Evolutionary conservation across 2,329 filamentous ascomycete genomes (phyloP).

Genomic region (Fusarium austroafricanum): DNA sequence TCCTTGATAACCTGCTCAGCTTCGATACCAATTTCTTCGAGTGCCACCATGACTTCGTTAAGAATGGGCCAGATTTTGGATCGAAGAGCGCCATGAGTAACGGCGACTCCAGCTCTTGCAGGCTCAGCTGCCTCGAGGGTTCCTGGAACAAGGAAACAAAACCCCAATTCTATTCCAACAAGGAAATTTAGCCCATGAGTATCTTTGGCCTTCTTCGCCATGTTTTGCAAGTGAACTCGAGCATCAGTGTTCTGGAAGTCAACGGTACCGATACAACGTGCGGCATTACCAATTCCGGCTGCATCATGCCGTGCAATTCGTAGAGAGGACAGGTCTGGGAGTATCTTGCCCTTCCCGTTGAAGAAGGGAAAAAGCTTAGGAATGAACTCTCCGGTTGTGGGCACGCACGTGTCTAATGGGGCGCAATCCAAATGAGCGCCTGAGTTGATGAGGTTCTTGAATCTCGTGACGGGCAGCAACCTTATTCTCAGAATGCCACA

Average conservation of each 20-base stretch:
- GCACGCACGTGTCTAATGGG: slow-evolving; percentile 8
- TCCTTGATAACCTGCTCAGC: slow-evolving; percentile 15
- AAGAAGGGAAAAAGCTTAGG: not conserved
- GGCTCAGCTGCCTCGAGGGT: not conserved
- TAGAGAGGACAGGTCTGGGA: not conserved
- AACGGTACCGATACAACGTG: not conserved
- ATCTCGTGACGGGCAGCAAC: not conserved
- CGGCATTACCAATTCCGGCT: not conserved
- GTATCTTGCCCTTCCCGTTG: not conserved
- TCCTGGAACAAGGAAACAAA: slow-evolving; percentile 1
- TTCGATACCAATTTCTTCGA: not conserved
- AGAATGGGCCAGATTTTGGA: slow-evolving; percentile 6
- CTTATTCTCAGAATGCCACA: not conserved
- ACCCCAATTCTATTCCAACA: slow-evolving; percentile 17
- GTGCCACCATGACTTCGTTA: not conserved
- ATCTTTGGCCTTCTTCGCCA: not conserved
- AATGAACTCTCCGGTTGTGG: slow-evolving; percentile 4
- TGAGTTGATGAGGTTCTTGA: not conserved
- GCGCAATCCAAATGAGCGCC: not conserved
- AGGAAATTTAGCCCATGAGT: not conserved
- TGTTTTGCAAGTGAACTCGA: not conserved
- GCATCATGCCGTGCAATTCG: not conserved
- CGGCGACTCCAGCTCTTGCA: not conserved
- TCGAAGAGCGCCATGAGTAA: not conserved
- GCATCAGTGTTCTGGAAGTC: slow-evolving; percentile 13